Percentiles rank a stretch among this genome's conserved stretches.
Conservation (phyloP, 1,284 basidiomycete species). For the Sanghuangporus weigelae region DNA sequence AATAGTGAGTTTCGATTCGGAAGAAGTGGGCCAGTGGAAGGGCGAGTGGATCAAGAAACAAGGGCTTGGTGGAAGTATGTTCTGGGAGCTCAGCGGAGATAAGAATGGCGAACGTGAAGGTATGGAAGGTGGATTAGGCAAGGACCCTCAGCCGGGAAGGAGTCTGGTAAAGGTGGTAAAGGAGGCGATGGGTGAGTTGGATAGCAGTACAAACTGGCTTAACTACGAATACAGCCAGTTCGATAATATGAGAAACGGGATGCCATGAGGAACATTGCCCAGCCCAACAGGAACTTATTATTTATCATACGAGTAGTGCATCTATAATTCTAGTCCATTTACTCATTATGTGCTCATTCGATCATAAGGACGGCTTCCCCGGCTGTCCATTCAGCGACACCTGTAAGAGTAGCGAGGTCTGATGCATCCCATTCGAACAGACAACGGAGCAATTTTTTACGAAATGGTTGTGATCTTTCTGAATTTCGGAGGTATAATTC, state of each 20-base stretch:
- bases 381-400: too few species aligned
- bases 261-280: slow-evolving; percentile 29
- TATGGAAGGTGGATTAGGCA: slow-evolving; percentile 65
- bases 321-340: not conserved
- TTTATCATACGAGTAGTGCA: not conserved
- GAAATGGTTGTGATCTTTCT: too few species aligned
- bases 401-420: not conserved
- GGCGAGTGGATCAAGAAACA: slow-evolving; percentile 69
- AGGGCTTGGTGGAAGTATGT: slow-evolving; percentile 78
- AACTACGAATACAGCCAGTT: slow-evolving; percentile 66
- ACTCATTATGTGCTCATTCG: not conserved
- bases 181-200: slow-evolving; percentile 69
- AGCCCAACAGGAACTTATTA: not conserved
- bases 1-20: slow-evolving; percentile 78
- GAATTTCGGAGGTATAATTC: too few species aligned
- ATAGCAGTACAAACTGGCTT: slow-evolving; percentile 65
- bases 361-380: too few species aligned
- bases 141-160: slow-evolving; percentile 51
- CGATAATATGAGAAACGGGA: slow-evolving; percentile 71
- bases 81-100: slow-evolving; percentile 82
- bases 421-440: too few species aligned
- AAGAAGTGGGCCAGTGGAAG: slow-evolving; percentile 63
- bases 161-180: slow-evolving; percentile 68
- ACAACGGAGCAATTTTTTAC: too few species aligned
- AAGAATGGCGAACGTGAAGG: slow-evolving; percentile 60